Percentiles rank a stretch among this genome's conserved stretches.
Evolutionary conservation across 1,139 yeast species (phyloP).

Genomic region (Blastobotrys proliferans): DNA sequence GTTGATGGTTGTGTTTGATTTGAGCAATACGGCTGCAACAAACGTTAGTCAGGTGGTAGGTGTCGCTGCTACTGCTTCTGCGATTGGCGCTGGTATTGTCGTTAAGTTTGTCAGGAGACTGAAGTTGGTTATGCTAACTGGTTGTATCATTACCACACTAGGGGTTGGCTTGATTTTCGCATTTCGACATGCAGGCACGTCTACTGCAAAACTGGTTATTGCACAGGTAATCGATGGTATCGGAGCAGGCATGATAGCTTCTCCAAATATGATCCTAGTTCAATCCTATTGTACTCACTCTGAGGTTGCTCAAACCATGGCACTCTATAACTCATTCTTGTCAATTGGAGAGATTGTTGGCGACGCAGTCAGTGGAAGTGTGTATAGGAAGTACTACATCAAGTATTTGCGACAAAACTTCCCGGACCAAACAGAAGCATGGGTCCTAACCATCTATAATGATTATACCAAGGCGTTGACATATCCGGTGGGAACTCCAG

Average conservation of each 20-base stretch:
- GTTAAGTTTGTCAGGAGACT: constrained; percentile 46
- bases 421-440: constrained; percentile 10
- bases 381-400: constrained; percentile 17
- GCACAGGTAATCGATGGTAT: constrained; percentile 22
- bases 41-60: constrained; percentile 60
- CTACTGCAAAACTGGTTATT: constrained; percentile 18
- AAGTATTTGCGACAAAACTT: constrained; percentile 12
- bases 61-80: constrained; percentile 55
- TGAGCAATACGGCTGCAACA: constrained; percentile 55
- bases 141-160: constrained; percentile 49
- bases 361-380: constrained; percentile 19
- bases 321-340: constrained; percentile 22
- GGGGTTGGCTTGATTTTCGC: constrained; percentile 42
- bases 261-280: constrained; percentile 22
- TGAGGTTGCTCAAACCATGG: constrained; percentile 24
- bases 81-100: constrained; percentile 43
- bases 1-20: constrained; percentile 51
- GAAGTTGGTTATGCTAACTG: constrained; percentile 56
- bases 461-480: constrained; percentile 15
- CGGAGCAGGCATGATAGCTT: constrained; percentile 24
- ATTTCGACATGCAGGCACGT: constrained; percentile 16
- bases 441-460: constrained; percentile 14
- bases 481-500: constrained; percentile 12
- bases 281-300: constrained; percentile 21
- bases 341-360: constrained; percentile 20